Evolutionary conservation across 2,329 filamentous ascomycete genomes (phyloP).

Genomic region (Aspergillus pseudoterreus): DNA sequence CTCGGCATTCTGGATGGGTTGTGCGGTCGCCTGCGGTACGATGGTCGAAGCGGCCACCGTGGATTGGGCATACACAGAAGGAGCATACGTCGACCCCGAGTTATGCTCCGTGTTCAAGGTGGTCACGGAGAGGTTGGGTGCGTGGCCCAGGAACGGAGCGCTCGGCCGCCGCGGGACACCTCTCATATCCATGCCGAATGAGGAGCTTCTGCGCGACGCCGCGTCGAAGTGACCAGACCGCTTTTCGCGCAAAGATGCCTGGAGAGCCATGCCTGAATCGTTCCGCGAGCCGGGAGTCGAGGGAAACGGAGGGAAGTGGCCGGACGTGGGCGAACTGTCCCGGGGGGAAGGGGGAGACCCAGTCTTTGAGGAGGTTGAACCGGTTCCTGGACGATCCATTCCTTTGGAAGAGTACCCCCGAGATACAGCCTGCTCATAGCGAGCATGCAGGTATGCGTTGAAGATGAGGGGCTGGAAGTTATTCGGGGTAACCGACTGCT

Average conservation of each 20-base stretch:
- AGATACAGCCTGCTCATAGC: conserved; percentile 55
- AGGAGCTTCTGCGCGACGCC: conserved; percentile 81
- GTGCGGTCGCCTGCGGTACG: conserved; percentile 41
- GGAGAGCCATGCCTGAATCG: conserved; percentile 85
- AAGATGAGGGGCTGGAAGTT: conserved; percentile 66
- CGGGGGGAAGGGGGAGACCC: conserved; percentile 56
- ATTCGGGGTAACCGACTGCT: conserved; percentile 54
- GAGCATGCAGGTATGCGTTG: conserved; percentile 83
- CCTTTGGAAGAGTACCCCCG: conserved; percentile 40
- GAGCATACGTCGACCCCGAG: conserved; percentile 43
- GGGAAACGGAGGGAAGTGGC: conserved; percentile 71
- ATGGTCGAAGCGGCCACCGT: conserved; percentile 50
- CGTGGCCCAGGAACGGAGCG: conserved; percentile 67
- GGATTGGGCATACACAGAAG: conserved; percentile 49
- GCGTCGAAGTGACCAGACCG: conserved; percentile 88
- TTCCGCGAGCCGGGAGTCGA: conserved; percentile 78
- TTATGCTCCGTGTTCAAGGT: conserved; percentile 40
- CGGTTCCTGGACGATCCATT: conserved; percentile 71
- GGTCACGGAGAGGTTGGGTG: conserved; percentile 44
- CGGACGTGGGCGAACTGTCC: conserved; percentile 69
- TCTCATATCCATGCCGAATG: conserved; percentile 74
- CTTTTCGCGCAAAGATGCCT: conserved; percentile 86
- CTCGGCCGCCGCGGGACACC: conserved; percentile 56
- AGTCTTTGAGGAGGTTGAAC: conserved; percentile 51
- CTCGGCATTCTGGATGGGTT: conserved; percentile 39